Base-by-base conservation (phyloP, 257 asterid species). In the Coffea eugenioides region DNA sequence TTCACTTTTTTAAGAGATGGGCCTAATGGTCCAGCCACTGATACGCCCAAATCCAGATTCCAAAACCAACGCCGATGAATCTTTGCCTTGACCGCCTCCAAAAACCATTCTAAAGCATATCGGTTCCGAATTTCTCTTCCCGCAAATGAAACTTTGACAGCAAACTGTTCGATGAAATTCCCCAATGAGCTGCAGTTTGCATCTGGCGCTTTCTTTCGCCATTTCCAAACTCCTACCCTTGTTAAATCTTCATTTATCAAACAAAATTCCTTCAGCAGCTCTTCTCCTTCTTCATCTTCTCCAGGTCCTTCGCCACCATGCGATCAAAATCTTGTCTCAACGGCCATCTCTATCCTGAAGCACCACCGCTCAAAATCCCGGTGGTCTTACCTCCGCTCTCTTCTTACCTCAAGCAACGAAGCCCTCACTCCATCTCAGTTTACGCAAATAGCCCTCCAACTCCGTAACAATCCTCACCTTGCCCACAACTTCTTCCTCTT, bases 361-460 rank as follows among this genome's bases (percentile, higher is more conserved):
- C 93, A 95, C 88, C 98, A 90, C 84, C 97, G 97, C 75, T 93
- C 98, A n/a, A 93, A 90, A 83, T 83, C 97, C 78, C 91, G 99
- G 67, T 93, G 99, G 98, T 85, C 90, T 25, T 79, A 93, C 77
- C 95, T 95, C 81, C 97, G 95, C 61, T 84, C 95, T 59, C 89
- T 92, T 71, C 76, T 90, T 74, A 70, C 92, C 76, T 45, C 91
- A 62, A 20, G 87, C 41, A 45, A 73, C 62, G 43, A 74, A 77
- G 87, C 82, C 79, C 90, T 94, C 82, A 84, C 90, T 59, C 83
- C 99, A 20, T 64, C 91, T 65, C 94, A 95, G 41, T 88, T 92
- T 73, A 91, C 97, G 21, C 83, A 86, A 65, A 86, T 92, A 52
- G 82, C 84, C 77, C 88, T 91, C 71, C 96, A 86, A 78, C 68